Conservation (phyloP, 805 yeast species). For the Blastobotrys parvus region DNA sequence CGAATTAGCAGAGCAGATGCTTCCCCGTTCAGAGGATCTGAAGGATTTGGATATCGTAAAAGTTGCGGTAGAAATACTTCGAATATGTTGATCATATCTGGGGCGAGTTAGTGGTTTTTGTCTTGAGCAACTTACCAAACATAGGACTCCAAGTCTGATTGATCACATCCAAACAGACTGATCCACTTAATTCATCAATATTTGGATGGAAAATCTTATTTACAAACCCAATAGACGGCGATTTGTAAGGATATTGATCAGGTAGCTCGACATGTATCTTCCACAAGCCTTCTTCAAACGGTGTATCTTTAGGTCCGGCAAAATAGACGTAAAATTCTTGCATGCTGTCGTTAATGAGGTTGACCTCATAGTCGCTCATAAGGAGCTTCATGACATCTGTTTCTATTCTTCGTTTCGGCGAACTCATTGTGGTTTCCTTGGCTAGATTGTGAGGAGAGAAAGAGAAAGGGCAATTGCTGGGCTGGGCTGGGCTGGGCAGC, state of each 20-base stretch:
- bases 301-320: conserved; percentile 79
- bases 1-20: conserved; percentile 74
- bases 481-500: too few relatives aligned
- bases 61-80: conserved; percentile 91
- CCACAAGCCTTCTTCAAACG: conserved; percentile 88
- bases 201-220: conserved; percentile 93
- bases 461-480: background rate
- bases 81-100: conserved; percentile 69
- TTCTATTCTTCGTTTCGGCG: conserved; percentile 74
- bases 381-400: conserved; percentile 92
- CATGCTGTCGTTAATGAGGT: conserved; percentile 69
- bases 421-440: conserved; percentile 25
- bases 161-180: conserved; percentile 91
- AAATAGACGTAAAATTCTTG: conserved; percentile 84
- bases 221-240: conserved; percentile 90
- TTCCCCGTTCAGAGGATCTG: conserved; percentile 87
- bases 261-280: conserved; percentile 87
- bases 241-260: conserved; percentile 89
- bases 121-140: conserved; percentile 45
- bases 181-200: conserved; percentile 80
- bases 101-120: background rate
- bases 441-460: background rate
- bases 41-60: conserved; percentile 83
- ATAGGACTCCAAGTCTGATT: conserved; percentile 98
- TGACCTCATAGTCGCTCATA: conserved; percentile 89